Base-by-base conservation (phyloP, 805 yeast genomes). In the Danielozyma ontarioensis region DNA sequence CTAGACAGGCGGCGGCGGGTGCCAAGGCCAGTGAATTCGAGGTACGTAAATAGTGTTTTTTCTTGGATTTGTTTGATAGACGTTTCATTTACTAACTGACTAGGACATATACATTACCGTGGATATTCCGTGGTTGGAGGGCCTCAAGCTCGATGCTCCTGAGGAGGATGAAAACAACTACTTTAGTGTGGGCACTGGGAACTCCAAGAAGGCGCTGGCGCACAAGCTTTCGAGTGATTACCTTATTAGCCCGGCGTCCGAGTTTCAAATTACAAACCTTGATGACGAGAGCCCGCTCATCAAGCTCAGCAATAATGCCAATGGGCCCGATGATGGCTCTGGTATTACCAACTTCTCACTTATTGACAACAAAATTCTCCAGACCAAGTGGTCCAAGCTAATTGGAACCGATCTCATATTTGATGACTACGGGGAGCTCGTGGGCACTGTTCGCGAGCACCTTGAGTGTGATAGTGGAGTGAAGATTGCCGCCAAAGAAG, bases 321-420 rank as follows among this genome's bases (percentile, higher is more conserved):
- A 34, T n/a, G n/a, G 27, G 13, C 8, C 36, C 3, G 52, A 48
- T 13, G 34, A 30, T 8, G 50, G 39, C 10, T 28, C 37, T 13
- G 50, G 42, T 3, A 44, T 56, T 25, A 54, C 56, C 39, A 50
- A 59, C 28, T 35, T 63, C 21, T 48, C 57, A 15, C 54, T 62
- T 5, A 55, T 60, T 3, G 70, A 66, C 38, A 70, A 69, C 13
- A 64, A 71, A 25, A 57, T 85, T 3, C 86, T 77, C 52, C 76
- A 78, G 54, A 93, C 95, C 2, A 61, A 67, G 15, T 89, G 97
- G 96, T 68, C 71, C 27, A 73, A 73, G 34, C 57, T 86, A 3
- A 80, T 85, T 1, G 97, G 97, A 0, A 83, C 94, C 0, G 96
- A 65, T 31, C 45, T 64, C 35, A 46, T 66, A 2, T 62, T 65